Conservation (phyloP, 179 eudicot species). For the Actinidia polygama region DNA sequence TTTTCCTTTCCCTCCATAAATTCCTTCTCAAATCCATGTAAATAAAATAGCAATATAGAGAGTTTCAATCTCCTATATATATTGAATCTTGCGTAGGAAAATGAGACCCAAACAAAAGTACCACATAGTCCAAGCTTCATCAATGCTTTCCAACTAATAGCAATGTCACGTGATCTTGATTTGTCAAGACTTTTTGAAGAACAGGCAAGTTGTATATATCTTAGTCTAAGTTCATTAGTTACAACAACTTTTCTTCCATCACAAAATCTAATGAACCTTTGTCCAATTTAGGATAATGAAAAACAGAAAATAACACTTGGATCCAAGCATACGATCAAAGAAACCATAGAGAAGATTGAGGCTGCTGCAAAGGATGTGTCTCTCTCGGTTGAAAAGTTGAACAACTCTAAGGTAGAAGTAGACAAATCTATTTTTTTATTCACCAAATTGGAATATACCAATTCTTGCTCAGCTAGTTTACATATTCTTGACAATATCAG, state of each 20-base stretch:
- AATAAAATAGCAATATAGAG: background rate
- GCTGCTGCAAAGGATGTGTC: slow-evolving; percentile 55
- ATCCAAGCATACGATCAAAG: slow-evolving; percentile 47
- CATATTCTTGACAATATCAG: slow-evolving; percentile 28
- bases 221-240: background rate
- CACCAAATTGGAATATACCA: background rate
- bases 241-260: background rate
- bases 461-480: background rate
- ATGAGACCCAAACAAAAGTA: slow-evolving; percentile 10
- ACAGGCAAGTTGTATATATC: slow-evolving; percentile 33
- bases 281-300: slow-evolving; percentile 41
- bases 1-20: too few species aligned
- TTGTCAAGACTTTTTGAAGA: slow-evolving; percentile 60
- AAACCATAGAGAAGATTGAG: slow-evolving; percentile 59
- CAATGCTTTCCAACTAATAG: slow-evolving; percentile 70
- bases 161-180: slow-evolving; percentile 58
- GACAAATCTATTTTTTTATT: background rate
- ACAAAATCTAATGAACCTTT: background rate
- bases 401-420: slow-evolving; percentile 46
- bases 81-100: slow-evolving; percentile 19
- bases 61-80: background rate
- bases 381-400: slow-evolving; percentile 51
- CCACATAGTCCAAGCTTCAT: slow-evolving; percentile 43
- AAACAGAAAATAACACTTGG: slow-evolving; percentile 48
- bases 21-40: background rate